Evolutionary conservation across 495 filamentous ascomycete genomes (phyloP), one percentile per base, ranked within the genome.

Genomic region (Niebla homalea): DNA sequence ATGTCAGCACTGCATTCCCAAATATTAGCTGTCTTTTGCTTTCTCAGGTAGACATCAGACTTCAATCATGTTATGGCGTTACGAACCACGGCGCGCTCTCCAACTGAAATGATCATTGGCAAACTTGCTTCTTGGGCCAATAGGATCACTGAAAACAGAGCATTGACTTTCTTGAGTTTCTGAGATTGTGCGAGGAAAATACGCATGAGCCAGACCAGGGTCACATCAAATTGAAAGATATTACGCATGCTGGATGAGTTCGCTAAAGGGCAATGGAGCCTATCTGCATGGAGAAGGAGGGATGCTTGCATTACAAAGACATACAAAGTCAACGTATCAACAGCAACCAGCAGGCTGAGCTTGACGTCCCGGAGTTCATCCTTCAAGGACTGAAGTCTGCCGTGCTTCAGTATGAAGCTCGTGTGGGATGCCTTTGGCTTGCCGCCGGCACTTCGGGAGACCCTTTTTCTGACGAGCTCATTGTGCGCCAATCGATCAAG

Each of bases 291-390:
- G n/a, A n/a, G n/a, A n/a, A n/a, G n/a, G n/a, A 19, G 6, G 3
- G 29, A 22, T 42, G 23, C 29, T 12, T 3, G 25, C 18, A 12
- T 3, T 11, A 32, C 15, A 18, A 7, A 8, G 3, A n/a, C 49
- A 45, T 46, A 51, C 49, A 51, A 46, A 18, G 41, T 51, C 29
- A 51, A n/a, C 7, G 49, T 35, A 11, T 41, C 49, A 16, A 51
- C 37, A 15, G 49, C 29, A 36, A 51, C 19, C 40, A 51, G 11
- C 12, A 51, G 19, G 36, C 41, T 51, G 21, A 46, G 40, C 21
- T 51, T 51, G 49, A 51, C 25, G 11, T 51, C 49, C 20, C 40
- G 49, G 14, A 51, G 2, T 14, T 51, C 49, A 11, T 6, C 29
- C 18, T 19, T 35, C n/a, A 51, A 35, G 20, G 49, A 15, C 22